Conservation (phyloP, 2,329 filamentous ascomycete genomes). For the Phyllosticta citribraziliensis region DNA sequence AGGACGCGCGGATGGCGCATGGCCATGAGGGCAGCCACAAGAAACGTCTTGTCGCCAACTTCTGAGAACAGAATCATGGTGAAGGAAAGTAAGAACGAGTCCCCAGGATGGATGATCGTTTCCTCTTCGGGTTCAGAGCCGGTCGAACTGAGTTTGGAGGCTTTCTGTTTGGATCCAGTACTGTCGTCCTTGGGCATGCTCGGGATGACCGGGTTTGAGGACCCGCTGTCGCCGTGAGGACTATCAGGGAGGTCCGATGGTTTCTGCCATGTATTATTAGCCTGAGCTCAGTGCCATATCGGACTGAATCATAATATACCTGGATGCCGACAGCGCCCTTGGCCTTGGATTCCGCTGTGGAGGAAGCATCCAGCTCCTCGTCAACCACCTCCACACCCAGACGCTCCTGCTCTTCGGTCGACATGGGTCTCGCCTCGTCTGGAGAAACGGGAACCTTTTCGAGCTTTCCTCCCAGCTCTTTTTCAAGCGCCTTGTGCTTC, state of each 20-base stretch:
- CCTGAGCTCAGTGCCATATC: neutral
- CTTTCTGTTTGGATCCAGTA: slow-evolving; percentile 35
- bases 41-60: slow-evolving; percentile 96
- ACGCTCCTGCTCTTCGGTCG: slow-evolving; percentile 70
- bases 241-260: slow-evolving; percentile 71
- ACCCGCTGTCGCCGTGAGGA: slow-evolving; percentile 49
- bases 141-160: slow-evolving; percentile 8
- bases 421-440: slow-evolving; percentile 74
- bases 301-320: slow-evolving; percentile 34
- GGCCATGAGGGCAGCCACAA: slow-evolving; percentile 94
- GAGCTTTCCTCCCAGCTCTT: slow-evolving; percentile 52
- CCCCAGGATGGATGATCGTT: slow-evolving; percentile 65
- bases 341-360: slow-evolving; percentile 26
- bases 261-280: slow-evolving; percentile 47
- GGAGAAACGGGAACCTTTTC: slow-evolving; percentile 73
- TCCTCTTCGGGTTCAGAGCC: slow-evolving; percentile 27
- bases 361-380: slow-evolving; percentile 25
- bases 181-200: slow-evolving; percentile 48
- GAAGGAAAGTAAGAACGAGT: slow-evolving; percentile 85
- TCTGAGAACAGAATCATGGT: slow-evolving; percentile 98
- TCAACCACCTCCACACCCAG: slow-evolving; percentile 34
- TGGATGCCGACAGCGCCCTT: slow-evolving; percentile 38
- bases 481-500: slow-evolving; percentile 58
- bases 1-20: slow-evolving; percentile 94
- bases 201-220: slow-evolving; percentile 57